Conservation (phyloP, 1,139 yeast genomes). For the Dujonia santamariae region DNA sequence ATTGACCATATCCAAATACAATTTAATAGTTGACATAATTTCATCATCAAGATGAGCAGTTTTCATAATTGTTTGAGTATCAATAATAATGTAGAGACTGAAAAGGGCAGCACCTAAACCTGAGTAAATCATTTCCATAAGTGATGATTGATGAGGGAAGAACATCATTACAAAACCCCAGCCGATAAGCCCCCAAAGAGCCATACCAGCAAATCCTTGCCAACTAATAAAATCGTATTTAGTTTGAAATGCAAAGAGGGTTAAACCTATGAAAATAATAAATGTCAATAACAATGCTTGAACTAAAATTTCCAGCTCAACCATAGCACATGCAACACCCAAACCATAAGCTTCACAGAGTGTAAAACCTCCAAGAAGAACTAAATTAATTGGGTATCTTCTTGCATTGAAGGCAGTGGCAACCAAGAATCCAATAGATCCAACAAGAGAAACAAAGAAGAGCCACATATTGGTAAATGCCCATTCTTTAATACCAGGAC, state of each 20-base stretch:
- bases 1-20: constrained; percentile 80
- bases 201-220: constrained; percentile 61
- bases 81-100: constrained; percentile 70
- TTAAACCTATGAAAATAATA: constrained; percentile 69
- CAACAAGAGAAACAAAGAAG: constrained; percentile 53
- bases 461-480: constrained; percentile 61
- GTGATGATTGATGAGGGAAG: constrained; percentile 53
- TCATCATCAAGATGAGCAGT: constrained; percentile 85
- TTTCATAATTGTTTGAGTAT: constrained; percentile 79
- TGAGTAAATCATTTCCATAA: constrained; percentile 62
- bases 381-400: constrained; percentile 59
- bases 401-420: constrained; percentile 59
- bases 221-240: constrained; percentile 75
- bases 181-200: constrained; percentile 68
- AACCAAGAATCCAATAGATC: constrained; percentile 61
- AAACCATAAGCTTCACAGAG: constrained; percentile 70
- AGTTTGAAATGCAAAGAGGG: constrained; percentile 78
- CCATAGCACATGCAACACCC: constrained; percentile 64
- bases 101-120: constrained; percentile 74
- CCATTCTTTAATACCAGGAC: constrained; percentile 52
- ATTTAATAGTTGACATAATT: constrained; percentile 69
- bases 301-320: constrained; percentile 62
- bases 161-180: constrained; percentile 69
- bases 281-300: constrained; percentile 72
- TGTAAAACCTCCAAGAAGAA: constrained; percentile 65